These are phyloP conservation scores for Lunasporangiospora selenospora DNA, from an alignment of 192 early-diverging fungal species.

Conservation along the genomic window DNA sequence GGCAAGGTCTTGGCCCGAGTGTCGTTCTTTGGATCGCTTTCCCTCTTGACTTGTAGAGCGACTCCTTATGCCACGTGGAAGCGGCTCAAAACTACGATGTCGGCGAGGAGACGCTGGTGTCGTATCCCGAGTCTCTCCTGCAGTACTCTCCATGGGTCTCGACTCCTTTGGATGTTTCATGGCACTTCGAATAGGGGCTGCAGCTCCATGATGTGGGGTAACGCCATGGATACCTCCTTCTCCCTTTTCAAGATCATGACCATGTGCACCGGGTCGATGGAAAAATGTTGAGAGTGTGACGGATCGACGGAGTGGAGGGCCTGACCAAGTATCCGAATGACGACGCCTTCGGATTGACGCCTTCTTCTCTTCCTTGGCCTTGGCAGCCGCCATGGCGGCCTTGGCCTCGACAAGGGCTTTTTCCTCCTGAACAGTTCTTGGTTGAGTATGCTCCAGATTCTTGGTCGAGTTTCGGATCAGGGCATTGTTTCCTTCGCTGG, in stretches of 20 bases:
- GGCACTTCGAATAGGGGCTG: no score
- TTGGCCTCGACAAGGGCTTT: slow-evolving; percentile 28
- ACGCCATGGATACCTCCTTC: no score
- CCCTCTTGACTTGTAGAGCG: no score
- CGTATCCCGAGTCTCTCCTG: no score
- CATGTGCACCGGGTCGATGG: neutral
- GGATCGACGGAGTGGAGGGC: slow-evolving; percentile 9
- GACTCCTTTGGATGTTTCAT: no score
- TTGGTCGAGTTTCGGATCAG: slow-evolving; percentile 27
- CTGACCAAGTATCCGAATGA: slow-evolving; percentile 17
- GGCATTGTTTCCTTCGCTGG: slow-evolving; percentile 24
- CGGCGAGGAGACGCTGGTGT: no score
- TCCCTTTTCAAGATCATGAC: slow-evolving; percentile 23
- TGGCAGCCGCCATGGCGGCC: slow-evolving; percentile 24
- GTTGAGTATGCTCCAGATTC: slow-evolving; percentile 30
- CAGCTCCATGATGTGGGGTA: no score
- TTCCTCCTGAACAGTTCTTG: slow-evolving; percentile 25
- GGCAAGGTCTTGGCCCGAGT: no score
- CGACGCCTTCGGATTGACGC: slow-evolving; percentile 4
- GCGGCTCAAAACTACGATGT: slow-evolving; percentile 2
- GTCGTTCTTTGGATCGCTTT: no score
- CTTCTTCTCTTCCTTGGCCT: slow-evolving; percentile 8
- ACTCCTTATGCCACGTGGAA: no score
- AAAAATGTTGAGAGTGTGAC: slow-evolving; percentile 15
- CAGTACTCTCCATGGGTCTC: no score